Evolutionary conservation across 768 basidiomycete genomes (phyloP).

Genomic region (Dentipellis sp.): DNA sequence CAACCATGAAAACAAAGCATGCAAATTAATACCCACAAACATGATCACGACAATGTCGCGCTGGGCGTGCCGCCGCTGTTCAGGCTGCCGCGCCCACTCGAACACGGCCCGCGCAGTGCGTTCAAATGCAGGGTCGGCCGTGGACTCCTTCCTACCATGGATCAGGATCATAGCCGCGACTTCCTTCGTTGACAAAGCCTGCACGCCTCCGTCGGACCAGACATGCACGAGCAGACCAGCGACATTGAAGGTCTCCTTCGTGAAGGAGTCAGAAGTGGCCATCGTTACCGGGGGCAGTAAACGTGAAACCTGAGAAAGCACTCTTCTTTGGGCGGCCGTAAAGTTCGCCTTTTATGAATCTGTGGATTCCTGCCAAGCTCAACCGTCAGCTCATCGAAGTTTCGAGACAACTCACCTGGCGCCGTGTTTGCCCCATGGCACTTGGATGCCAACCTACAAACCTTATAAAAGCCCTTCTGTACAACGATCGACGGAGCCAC

Average conservation of each 20-base stretch:
- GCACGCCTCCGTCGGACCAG: slow-evolving; percentile 14
- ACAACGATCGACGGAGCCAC: too few relatives aligned
- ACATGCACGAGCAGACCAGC: slow-evolving; percentile 22
- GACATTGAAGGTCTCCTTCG: slow-evolving; percentile 11
- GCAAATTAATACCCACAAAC: slow-evolving; percentile 25
- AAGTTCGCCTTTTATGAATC: too few relatives aligned
- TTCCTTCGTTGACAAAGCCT: slow-evolving; percentile 3
- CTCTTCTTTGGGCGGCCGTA: too few relatives aligned
- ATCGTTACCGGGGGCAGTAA: too few relatives aligned
- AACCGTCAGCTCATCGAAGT: too few relatives aligned
- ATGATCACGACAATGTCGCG: slow-evolving; percentile 39
- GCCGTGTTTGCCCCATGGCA: too few relatives aligned
- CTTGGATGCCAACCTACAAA: too few relatives aligned
- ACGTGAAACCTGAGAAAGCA: too few relatives aligned
- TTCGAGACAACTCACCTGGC: too few relatives aligned
- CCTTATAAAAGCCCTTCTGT: too few relatives aligned
- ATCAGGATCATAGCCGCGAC: slow-evolving; percentile 34
- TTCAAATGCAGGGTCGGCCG: slow-evolving; percentile 21
- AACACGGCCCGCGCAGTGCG: slow-evolving; percentile 26
- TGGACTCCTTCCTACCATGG: slow-evolving; percentile 35
- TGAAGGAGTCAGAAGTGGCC: too few relatives aligned
- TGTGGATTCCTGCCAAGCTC: too few relatives aligned
- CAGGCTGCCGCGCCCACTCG: slow-evolving; percentile 16
- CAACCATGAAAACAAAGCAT: background rate
- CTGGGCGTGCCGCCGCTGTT: slow-evolving; percentile 10